phyloP scores from a whole-genome alignment of 2,329 filamentous ascomycete genomes.

The Neocatenulostroma microsporum region DNA sequence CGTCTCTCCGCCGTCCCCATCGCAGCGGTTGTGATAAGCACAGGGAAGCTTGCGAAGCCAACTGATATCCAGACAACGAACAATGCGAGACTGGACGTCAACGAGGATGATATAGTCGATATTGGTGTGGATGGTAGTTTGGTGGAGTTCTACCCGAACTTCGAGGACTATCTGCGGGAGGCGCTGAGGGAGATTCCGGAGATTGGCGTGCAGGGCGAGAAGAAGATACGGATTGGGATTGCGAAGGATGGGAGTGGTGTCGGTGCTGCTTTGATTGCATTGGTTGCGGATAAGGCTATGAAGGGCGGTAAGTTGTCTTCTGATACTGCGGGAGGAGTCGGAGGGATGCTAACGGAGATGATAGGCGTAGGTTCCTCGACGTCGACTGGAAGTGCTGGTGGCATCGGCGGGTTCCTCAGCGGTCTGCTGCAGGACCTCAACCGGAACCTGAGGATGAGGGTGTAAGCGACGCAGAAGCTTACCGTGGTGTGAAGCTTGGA shows the following conservation, averaged over 20 bases:
- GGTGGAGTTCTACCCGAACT: slow-evolving; percentile 92
- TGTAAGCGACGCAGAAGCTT: no score
- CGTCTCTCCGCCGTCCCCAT: slow-evolving; percentile 82
- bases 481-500: no score
- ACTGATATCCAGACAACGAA: slow-evolving; percentile 25
- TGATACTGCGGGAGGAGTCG: no score
- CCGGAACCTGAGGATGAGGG: slow-evolving; percentile 8
- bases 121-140: slow-evolving; percentile 91
- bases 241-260: slow-evolving; percentile 94
- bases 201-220: slow-evolving; percentile 70
- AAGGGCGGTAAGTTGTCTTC: slow-evolving; percentile 17
- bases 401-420: neutral
- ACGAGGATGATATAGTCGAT: slow-evolving; percentile 66
- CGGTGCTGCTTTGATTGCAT: slow-evolving; percentile 89
- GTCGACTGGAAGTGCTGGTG: neutral
- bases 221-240: slow-evolving; percentile 85
- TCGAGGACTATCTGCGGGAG: slow-evolving; percentile 80
- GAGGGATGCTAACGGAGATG: no score
- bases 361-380: neutral
- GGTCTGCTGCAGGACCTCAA: slow-evolving; percentile 5
- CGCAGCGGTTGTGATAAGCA: slow-evolving; percentile 73
- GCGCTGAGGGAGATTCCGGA: slow-evolving; percentile 67
- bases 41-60: slow-evolving; percentile 55
- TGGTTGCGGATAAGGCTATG: slow-evolving; percentile 63
- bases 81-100: slow-evolving; percentile 25